These are phyloP conservation scores for Drechslerella stenobrocha DNA, from an alignment of 2,329 filamentous ascomycete species.

Conservation along the genomic window DNA sequence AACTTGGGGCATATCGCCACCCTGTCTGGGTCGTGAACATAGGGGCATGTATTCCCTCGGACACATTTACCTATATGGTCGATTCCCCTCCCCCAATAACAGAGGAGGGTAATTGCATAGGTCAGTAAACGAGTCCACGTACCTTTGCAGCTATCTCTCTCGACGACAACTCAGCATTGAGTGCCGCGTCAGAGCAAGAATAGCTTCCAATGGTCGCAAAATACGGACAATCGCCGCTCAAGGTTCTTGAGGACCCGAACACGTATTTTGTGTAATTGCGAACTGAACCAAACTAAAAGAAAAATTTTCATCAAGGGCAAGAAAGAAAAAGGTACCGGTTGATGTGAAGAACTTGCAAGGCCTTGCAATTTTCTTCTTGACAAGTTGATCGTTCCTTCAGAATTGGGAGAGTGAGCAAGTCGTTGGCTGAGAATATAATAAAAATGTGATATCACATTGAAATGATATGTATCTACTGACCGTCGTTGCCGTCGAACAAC, in stretches of 20 bases:
- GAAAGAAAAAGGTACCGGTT: conserved; percentile 60
- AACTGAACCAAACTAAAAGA: conserved; percentile 50
- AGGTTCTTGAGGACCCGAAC: conserved; percentile 45
- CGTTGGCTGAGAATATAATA: conserved; percentile 9
- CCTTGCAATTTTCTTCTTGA: conserved; percentile 68
- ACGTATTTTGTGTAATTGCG: conserved; percentile 55
- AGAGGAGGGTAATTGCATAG: conserved; percentile 27
- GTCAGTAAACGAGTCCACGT: conserved; percentile 59
- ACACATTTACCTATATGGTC: conserved; percentile 73
- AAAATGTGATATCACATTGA: conserved; percentile 35
- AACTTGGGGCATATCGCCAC: conserved; percentile 89
- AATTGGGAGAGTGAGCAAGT: conserved; percentile 38
- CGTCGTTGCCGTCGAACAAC: conserved; percentile 72
- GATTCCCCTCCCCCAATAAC: conserved; percentile 22
- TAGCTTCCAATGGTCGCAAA: conserved; percentile 42
- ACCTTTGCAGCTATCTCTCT: conserved; percentile 56
- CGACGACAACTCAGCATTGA: conserved; percentile 46
- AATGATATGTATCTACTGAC: conserved; percentile 35
- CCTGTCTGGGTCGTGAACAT: conserved; percentile 79
- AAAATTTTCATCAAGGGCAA: conserved; percentile 49
- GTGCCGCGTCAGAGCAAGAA: conserved; percentile 42
- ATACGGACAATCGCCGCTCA: conserved; percentile 47
- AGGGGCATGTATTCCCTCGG: conserved; percentile 78
- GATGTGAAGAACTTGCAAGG: conserved; percentile 69
- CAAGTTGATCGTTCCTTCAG: conserved; percentile 50